Base-by-base conservation (phyloP, 2,329 filamentous ascomycete species). In the Pseudocercospora macadamiae region DNA sequence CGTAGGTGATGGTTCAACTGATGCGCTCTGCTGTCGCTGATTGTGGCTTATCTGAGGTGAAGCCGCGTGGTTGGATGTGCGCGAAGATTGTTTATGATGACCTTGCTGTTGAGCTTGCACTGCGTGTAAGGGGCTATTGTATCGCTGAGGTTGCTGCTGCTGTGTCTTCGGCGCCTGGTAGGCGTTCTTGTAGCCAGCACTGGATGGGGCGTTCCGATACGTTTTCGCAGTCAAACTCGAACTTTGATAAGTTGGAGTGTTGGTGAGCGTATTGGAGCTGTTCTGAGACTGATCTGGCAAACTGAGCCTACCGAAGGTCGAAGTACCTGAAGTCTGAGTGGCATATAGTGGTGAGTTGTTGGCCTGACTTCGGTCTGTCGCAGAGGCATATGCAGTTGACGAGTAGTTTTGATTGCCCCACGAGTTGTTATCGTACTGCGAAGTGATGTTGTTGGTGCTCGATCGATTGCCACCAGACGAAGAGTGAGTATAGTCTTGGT, bases 1-100 rank as follows among this genome's bases (percentile, higher is more conserved):
- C 3, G 69, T 75, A 3, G 76, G 74, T 18, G 72, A 62, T 52
- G 75, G 57, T 54, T 68, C 67, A 6, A 68, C 68, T 14, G 71
- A 69, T 10, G 61, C 63, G 55, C 65, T 69, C 26, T 63, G 52
- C 48, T 69, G 69, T 32, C 68, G 61, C 23, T 62, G 63, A 28
- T 56, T 34, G 32, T 66, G 64, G 36, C 52, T 54, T n/a, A 57
- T 58, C 19, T 65, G 67, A 39, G 68, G 68, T 16, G 70, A 70
- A 10, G 65, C 55, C 14, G 65, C 62, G 23, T 65, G 60, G 19
- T 60, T 64, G 2, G 63, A 63, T 42, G 54, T 52, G 9, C 57
- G 58, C 16, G 69, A 70, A 9, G 57, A 36, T 49, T 68, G 65
- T 37, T 60, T 63, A 39, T 57, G 56, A 26, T 68, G 64, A 12